Percentiles rank a stretch among this genome's conserved stretches.
phyloP scores from a whole-genome alignment of 176 grass and related monocot genomes.

The Phragmites australis region DNA sequence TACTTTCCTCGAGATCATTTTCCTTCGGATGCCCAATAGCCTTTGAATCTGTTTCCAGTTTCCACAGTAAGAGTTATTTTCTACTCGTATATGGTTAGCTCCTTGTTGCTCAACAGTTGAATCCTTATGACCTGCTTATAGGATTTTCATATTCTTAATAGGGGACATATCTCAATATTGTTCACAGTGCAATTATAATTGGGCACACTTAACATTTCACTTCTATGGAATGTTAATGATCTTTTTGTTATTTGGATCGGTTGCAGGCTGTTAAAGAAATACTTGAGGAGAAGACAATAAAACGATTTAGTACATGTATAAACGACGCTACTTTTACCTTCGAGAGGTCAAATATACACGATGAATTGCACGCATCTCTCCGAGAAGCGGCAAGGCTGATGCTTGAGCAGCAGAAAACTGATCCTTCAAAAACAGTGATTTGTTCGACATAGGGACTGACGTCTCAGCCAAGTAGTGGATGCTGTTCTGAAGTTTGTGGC shows the following conservation, averaged over 20 bases:
- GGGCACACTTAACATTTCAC: not conserved
- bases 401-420: constrained; percentile 14
- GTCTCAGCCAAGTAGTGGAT: not conserved
- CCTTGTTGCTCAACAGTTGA: not conserved
- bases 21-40: not conserved
- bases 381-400: constrained; percentile 49
- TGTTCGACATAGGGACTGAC: constrained; percentile 6
- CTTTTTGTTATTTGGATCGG: constrained; percentile 3
- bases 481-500: constrained; percentile 24
- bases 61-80: not conserved
- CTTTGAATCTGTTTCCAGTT: constrained; percentile 8
- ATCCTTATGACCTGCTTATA: not conserved
- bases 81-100: not conserved
- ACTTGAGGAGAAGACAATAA: constrained; percentile 47
- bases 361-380: constrained; percentile 61
- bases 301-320: constrained; percentile 43
- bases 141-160: not conserved
- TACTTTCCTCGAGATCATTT: not conserved
- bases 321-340: constrained; percentile 53
- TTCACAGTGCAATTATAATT: not conserved
- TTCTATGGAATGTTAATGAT: not conserved
- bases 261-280: constrained; percentile 62
- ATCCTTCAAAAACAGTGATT: constrained; percentile 20
- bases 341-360: constrained; percentile 59
- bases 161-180: not conserved